Base-by-base conservation (phyloP, 805 yeast species). In the Peterozyma xylosa region DNA sequence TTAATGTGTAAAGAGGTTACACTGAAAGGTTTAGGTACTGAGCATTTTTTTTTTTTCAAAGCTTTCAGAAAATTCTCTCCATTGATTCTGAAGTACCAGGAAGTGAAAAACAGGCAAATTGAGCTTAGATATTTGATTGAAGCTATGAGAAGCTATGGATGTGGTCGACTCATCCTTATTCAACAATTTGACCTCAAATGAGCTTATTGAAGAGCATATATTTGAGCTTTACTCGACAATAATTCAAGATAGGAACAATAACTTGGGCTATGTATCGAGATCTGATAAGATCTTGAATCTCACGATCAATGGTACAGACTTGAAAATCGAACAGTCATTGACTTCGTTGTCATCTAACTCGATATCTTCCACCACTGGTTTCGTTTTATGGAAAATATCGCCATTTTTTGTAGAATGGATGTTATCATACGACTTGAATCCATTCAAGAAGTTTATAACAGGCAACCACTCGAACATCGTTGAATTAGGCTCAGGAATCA, bases 401-500 rank as follows among this genome's bases (percentile, higher is more conserved):
- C 66, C 70, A 2, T 53, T 64, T 2, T 61, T 82, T 35, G 68
- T 68, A 1, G 71, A 77, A 37, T 82, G 88, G 87, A 39, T 79
- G 2, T 17, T 68, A n/a, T 50, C 57, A 17, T 54, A 52, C 16
- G 37, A 39, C 0, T 42, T 42, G 29, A 58, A 65, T 37, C 70
- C 70, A 1, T 53, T 68, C 14, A 7, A 38, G 5, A 39, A 45
- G 2, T 33, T 47, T 6, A 45, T 57, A 30, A 43, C 50, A 13
- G 48, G 52, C 3, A 38, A 42, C 1, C 53, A 45, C 2, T 47
- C 58, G 2, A 45, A 53, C 1, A 68, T 78, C 0, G 59, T 81
- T 9, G 89, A 82, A 48, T 53, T 82, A 3, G 89, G 89, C 0
- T 59, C 84, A 11, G 89, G 89, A 0, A 71, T 72, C 0, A 67